These are phyloP conservation scores for Salicornia ramosissima DNA, from an alignment of 148 eudicot genomes.

Conservation along the genomic window DNA sequence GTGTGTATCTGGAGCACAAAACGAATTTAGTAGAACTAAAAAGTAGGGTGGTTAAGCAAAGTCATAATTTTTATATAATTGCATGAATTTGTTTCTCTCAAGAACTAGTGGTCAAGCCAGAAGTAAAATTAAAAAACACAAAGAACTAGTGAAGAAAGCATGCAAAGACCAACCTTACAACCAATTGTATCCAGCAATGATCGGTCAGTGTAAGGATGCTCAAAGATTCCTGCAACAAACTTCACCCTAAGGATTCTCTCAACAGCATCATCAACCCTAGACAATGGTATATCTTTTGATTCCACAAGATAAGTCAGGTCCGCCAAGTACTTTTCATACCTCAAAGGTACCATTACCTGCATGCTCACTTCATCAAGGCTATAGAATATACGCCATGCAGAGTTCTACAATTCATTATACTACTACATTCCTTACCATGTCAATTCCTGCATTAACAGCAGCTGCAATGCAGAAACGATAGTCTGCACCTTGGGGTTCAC, in stretches of 20 bases:
- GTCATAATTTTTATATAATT: no score
- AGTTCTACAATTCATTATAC: not conserved
- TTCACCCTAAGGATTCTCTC: constrained; percentile 87
- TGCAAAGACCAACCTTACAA: constrained; percentile 59
- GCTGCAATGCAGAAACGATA: constrained; percentile 51
- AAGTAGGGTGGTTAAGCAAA: not conserved
- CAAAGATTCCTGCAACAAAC: constrained; percentile 82
- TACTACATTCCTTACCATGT: constrained; percentile 56
- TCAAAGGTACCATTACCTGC: constrained; percentile 89
- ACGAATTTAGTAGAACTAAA: not conserved
- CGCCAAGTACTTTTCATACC: constrained; percentile 56
- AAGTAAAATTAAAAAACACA: no score
- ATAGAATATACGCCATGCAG: not conserved
- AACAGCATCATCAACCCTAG: constrained; percentile 93
- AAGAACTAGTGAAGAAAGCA: not conserved
- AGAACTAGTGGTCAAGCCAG: no score
- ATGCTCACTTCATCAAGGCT: constrained; percentile 4
- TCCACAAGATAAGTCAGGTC: constrained; percentile 64
- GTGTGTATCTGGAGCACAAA: not conserved
- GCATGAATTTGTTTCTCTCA: no score
- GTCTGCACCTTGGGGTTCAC: constrained; percentile 55
- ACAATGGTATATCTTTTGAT: constrained; percentile 66
- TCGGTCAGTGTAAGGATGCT: constrained; percentile 69
- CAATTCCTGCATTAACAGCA: constrained; percentile 78
- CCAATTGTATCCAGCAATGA: constrained; percentile 73